phyloP scores from a whole-genome alignment of 495 filamentous ascomycete species.

The Staphylotrichum longicolle region DNA sequence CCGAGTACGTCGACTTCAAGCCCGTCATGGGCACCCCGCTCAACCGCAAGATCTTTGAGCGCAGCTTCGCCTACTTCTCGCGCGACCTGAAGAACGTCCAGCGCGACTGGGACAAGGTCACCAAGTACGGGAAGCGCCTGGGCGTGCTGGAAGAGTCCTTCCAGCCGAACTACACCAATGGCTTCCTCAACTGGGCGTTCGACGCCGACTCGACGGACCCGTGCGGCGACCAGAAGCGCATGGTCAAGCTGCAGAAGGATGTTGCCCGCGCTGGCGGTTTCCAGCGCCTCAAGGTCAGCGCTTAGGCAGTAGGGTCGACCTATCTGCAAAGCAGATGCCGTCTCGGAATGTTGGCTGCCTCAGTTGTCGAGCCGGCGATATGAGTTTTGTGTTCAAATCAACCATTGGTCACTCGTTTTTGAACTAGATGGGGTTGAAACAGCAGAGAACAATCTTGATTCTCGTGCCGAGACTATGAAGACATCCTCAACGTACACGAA shows the following conservation, averaged over 20 bases:
- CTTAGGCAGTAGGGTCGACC: not conserved
- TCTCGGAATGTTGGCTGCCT: too few relatives aligned
- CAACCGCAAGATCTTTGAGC: slow-evolving; percentile 71
- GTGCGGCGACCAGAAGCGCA: slow-evolving; percentile 64
- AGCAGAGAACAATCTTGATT: too few relatives aligned
- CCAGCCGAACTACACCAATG: slow-evolving; percentile 66
- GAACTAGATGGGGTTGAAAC: too few relatives aligned
- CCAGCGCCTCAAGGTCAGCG: slow-evolving; percentile 33
- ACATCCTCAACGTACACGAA: too few relatives aligned
- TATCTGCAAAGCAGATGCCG: too few relatives aligned
- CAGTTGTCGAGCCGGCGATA: too few relatives aligned
- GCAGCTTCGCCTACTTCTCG: slow-evolving; percentile 68
- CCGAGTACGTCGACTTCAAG: slow-evolving; percentile 65
- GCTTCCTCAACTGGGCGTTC: slow-evolving; percentile 59
- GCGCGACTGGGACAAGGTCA: slow-evolving; percentile 69
- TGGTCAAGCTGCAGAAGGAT: slow-evolving; percentile 58
- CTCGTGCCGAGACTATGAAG: too few relatives aligned
- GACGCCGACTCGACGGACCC: slow-evolving; percentile 61
- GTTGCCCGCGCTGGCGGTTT: slow-evolving; percentile 53
- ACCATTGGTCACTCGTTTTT: too few relatives aligned
- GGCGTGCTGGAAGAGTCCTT: slow-evolving; percentile 57
- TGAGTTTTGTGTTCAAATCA: too few relatives aligned
- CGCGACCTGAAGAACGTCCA: slow-evolving; percentile 66
- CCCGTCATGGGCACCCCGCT: slow-evolving; percentile 62
- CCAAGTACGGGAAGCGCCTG: slow-evolving; percentile 64